Percentiles rank a stretch among this genome's conserved stretches.
These are phyloP conservation scores for Seminavis robusta DNA, from an alignment of 108 stramenopile species.

Conservation along the genomic window DNA sequence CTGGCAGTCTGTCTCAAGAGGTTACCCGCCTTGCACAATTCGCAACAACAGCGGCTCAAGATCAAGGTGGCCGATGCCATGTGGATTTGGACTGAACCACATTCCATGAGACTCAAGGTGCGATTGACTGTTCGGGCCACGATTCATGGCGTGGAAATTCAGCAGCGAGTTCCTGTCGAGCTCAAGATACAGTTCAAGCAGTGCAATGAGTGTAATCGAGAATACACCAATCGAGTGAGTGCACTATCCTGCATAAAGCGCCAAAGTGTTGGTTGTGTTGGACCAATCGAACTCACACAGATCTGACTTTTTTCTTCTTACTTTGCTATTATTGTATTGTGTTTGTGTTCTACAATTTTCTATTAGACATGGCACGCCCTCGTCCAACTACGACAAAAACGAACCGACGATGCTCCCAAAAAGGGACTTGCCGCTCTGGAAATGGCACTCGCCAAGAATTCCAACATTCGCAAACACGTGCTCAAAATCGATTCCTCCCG, in stretches of 20 bases:
- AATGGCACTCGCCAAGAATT: slow-evolving; percentile 68
- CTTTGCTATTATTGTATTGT: no score
- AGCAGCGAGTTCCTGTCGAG: slow-evolving; percentile 88
- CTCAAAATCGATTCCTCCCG: slow-evolving; percentile 79
- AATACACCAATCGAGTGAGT: slow-evolving; percentile 75
- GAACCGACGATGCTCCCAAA: slow-evolving; percentile 32
- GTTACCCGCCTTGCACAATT: slow-evolving; percentile 73
- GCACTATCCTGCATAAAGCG: no score
- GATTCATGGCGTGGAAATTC: slow-evolving; percentile 72
- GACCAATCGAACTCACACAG: no score
- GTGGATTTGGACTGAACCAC: slow-evolving; percentile 99
- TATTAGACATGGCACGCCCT: slow-evolving; percentile 85
- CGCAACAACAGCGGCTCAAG: slow-evolving; percentile 23
- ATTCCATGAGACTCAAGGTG: slow-evolving; percentile 89
- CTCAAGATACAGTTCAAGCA: slow-evolving; percentile 90
- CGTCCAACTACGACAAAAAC: slow-evolving; percentile 82
- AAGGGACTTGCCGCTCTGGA: slow-evolving; percentile 75
- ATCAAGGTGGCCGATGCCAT: slow-evolving; percentile 80
- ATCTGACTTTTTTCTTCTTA: no score
- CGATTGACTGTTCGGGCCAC: slow-evolving; percentile 92
- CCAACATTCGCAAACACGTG: slow-evolving; percentile 72
- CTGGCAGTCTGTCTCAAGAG: slow-evolving; percentile 91
- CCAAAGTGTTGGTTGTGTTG: no score
- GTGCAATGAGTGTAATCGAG: slow-evolving; percentile 91
- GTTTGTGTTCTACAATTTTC: no score